Percentiles rank a stretch among this genome's conserved stretches.
Conservation (phyloP, 257 asterid genomes). For the Nicotiana tabacum region DNA sequence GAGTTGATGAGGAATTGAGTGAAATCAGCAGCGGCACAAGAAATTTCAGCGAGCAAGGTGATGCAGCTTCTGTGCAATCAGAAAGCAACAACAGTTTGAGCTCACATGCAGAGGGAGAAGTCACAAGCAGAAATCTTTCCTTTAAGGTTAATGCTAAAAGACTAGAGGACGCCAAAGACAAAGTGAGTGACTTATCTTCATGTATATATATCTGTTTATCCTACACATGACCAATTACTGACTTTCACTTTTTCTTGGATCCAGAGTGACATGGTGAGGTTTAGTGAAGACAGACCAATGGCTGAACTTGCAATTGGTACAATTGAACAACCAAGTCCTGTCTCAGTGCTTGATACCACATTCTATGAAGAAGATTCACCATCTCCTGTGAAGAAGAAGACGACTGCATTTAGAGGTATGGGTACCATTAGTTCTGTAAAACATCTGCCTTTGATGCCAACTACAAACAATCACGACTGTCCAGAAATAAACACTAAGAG, state of each 20-base stretch:
- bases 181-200: constrained; percentile 19
- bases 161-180: constrained; percentile 33
- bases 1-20: constrained; percentile 39
- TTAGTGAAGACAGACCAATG: constrained; percentile 35
- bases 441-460: background rate
- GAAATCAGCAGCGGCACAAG: constrained; percentile 45
- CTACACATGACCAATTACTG: constrained; percentile 18
- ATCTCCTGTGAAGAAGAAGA: constrained; percentile 77
- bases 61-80: constrained; percentile 63
- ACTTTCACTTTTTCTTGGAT: constrained; percentile 4
- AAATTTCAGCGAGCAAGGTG: constrained; percentile 53
- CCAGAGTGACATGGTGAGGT: constrained; percentile 48
- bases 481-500: background rate
- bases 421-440: constrained; percentile 15
- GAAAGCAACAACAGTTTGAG: constrained; percentile 63
- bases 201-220: background rate
- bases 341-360: constrained; percentile 78
- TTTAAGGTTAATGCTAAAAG: constrained; percentile 27
- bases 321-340: constrained; percentile 91
- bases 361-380: constrained; percentile 77
- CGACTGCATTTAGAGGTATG: constrained; percentile 74
- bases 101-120: constrained; percentile 62
- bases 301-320: constrained; percentile 39
- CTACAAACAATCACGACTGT: background rate
- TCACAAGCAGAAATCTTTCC: constrained; percentile 37